Evolutionary conservation across 164 flowering plant genomes (phyloP).

Genomic region (Pachysandra terminalis): DNA sequence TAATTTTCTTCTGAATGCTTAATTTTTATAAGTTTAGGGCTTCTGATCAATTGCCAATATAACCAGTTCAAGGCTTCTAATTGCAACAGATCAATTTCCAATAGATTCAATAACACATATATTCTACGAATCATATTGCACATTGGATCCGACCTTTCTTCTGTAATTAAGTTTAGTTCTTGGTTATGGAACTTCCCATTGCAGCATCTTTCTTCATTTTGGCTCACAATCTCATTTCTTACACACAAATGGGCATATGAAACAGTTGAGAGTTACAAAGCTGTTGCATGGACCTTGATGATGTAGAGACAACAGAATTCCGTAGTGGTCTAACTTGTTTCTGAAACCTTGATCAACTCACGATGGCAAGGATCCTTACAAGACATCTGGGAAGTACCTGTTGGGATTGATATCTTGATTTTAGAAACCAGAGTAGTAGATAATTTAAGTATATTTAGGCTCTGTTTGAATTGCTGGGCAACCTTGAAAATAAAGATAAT

Average conservation of each 20-base stretch:
- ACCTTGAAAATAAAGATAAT: too few species aligned
- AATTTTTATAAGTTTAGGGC: too few species aligned
- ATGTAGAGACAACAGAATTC: slow-evolving; percentile 5
- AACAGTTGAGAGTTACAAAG: background rate
- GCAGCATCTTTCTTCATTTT: background rate
- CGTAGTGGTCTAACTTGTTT: too few species aligned
- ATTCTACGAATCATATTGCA: too few species aligned
- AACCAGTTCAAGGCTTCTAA: too few species aligned
- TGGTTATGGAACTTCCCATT: background rate
- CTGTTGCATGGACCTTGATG: background rate
- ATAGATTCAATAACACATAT: too few species aligned
- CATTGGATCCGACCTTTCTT: too few species aligned
- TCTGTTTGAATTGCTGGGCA: too few species aligned
- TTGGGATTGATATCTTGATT: background rate
- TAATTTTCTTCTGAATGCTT: too few species aligned
- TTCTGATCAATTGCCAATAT: too few species aligned
- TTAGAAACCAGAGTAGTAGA: background rate
- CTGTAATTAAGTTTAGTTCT: background rate
- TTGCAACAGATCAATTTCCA: too few species aligned
- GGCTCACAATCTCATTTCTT: background rate
- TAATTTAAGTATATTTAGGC: too few species aligned
- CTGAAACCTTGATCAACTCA: slow-evolving; percentile 2
- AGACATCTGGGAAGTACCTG: slow-evolving; percentile 7
- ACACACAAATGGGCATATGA: slow-evolving; percentile 3
- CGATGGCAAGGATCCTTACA: background rate